Evolutionary conservation across 768 basidiomycete genomes (phyloP), one percentile per base, ranked within the genome.

Genomic region (Pleurotus ostreatus): DNA sequence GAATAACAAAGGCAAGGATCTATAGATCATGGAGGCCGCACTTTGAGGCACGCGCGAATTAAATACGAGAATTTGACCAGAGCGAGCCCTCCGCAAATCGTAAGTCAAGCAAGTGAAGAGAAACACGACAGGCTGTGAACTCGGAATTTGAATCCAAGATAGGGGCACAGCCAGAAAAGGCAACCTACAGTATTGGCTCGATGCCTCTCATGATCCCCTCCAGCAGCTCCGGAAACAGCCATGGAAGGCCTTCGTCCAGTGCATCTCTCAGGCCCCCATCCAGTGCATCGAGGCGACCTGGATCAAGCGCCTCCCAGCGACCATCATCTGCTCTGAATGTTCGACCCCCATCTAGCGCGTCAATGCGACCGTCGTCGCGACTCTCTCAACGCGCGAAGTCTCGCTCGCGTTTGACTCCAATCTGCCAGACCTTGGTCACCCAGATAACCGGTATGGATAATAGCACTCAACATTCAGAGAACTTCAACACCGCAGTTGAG

Each of bases 401-500:
- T 16, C 60, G 57, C 2, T 75, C 82, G 5, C 79, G 83, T 16
- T 68, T 89, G 8, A 60, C 80, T 2, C 81, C 84, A 0, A 65
- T 80, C 40, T 80, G 77, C 55, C 83, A 86, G 55, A 66, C 72
- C 0, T 72, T 92, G 16, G 82, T 77, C 15, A 66, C 70, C 2
- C 83, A 85, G 41, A 60, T 86, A 6, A 80, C 79, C 3, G 80
- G 80, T 6, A 63, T 88, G 30, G 68, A 69, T 2, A 68, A 76
- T n/a, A 76, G 78, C 13, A 77, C 81, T 47, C 63, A 62, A 5
- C 70, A 72, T 34, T 68, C 59, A 46, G 67, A 71, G 11, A 61
- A 76, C 8, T 78, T 81, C 61, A 76, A 74, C 22, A 71, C 72
- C 18, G 71, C 74, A 0, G 75, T 84, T 16, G 85, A 87, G 46